Evolutionary conservation across 2,329 filamentous ascomycete species (phyloP), one percentile per base, ranked within the genome.

Genomic region (Clarireedia monteithiana): DNA sequence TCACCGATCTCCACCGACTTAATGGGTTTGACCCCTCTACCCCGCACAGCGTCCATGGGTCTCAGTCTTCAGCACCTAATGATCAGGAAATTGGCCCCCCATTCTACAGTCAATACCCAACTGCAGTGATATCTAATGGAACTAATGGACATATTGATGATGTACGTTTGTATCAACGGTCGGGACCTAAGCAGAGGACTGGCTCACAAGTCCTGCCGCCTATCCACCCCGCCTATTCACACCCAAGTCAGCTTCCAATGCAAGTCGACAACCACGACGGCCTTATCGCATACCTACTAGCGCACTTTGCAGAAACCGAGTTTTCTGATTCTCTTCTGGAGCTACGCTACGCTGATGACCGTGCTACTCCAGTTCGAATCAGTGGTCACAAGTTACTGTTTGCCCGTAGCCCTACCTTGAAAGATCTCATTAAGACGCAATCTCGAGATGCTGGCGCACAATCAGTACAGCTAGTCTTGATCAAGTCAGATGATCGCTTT

Each of bases 31-130:
- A 76, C 3, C 78, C 81, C 2, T 75, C 77, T 1, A 82, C 80
- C 2, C 78, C 81, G 4, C 81, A 81, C 59, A 84, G 81, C 67
- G 82, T 82, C 63, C 82, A 83, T 55, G 81, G 77, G 38, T 84
- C 82, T 2, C 82, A 83, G 58, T 75, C 79, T 38, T 82, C 81
- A 1, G 73, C 70, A 5, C 73, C 71, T 15, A 76, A 76, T 40
- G 76, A 78, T 12, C 72, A 70, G 30, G 72, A 70, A 20, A 62
- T 58, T 39, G 62, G 61, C 14, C 59, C 60, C 26, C 48, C 61
- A 34, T 66, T 67, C 55, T 67, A 73, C 53, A 70, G 68, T 26
- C 75, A 74, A 58, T 74, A 72, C 42, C 65, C 70, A 50, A 64
- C 72, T 27, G 70, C 68, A 26, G 72, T 71, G 26, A 70, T 68